Evolutionary conservation across 495 filamentous ascomycete species (phyloP), one percentile per base, ranked within the genome.

Genomic region (Daldinia bambusicola): DNA sequence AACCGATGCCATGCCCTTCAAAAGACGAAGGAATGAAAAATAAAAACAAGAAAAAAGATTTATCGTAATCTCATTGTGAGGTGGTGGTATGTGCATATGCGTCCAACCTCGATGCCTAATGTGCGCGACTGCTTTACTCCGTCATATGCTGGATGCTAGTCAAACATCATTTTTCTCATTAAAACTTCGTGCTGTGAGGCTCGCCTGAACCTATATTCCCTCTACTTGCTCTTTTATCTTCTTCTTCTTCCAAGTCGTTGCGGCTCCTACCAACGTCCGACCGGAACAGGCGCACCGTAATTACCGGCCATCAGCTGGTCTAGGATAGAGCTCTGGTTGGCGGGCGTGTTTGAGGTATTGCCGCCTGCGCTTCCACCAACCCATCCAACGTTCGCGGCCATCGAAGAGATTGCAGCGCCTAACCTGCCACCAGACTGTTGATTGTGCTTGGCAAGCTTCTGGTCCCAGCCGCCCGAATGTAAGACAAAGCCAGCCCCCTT

Each of bases 391-490:
- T 88, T 89, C 20, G 79, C 82, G n/a, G 85, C 84, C 79, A 97
- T 87, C 72, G 92, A 91, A 60, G 89, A 84, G 55, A 97, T 86
- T 45, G 93, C 95, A 58, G 88, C 88, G 71, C 92, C 90, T 79
- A 99, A 83, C 75, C 91, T 91, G 8, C 95, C 94, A 40, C 89
- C 90, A 12, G 93, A 93, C 60, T 89, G 90, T 67, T 94, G 89
- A 71, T 98, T 95, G 81, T 99, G 95, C 78, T 92, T 95, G 2
- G 86, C 81, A 52, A 99, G 81, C 71, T 88, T 93, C 79, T 93
- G 89, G 73, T 98, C 95, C 95, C 96, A 99, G 31, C 92, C 92
- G 22, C 91, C 94, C 68, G 94, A 93, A 74, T 98, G 95, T 69
- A 99, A 76, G 69, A 91, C 86, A 73, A 98, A 95, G 18, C 95